These are phyloP conservation scores for Candida sojae DNA, from an alignment of 1,139 yeast species.

Conservation along the genomic window DNA sequence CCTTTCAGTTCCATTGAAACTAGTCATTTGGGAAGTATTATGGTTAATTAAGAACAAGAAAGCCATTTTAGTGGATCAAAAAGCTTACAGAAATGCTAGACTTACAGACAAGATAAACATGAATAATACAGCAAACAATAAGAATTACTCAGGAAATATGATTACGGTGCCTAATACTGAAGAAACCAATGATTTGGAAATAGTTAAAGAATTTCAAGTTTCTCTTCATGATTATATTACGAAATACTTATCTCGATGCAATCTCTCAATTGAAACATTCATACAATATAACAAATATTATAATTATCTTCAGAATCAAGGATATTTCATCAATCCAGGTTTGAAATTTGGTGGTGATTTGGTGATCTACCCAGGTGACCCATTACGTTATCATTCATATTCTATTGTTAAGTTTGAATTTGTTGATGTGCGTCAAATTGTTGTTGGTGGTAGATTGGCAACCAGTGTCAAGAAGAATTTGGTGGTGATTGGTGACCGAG, in stretches of 20 bases:
- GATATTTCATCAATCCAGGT: conserved; percentile 76
- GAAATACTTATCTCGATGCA: conserved; percentile 6
- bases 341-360: conserved; percentile 87
- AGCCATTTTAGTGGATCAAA: conserved; percentile 38
- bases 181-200: conserved; percentile 8
- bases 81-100: conserved; percentile 15
- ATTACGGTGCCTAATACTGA: conserved; percentile 11
- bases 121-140: not conserved
- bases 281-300: conserved; percentile 20
- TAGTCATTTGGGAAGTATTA: conserved; percentile 71
- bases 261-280: conserved; percentile 6
- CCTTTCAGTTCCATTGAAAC: conserved; percentile 76
- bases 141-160: conserved; percentile 7
- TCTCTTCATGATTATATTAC: conserved; percentile 10
- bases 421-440: conserved; percentile 54
- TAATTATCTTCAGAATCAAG: conserved; percentile 43
- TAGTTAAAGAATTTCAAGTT: conserved; percentile 9
- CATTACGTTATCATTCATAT: conserved; percentile 72
- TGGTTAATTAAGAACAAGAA: conserved; percentile 56
- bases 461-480: conserved; percentile 90
- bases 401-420: conserved; percentile 60
- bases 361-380: conserved; percentile 90
- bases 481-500: conserved; percentile 49
- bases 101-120: too few species aligned
- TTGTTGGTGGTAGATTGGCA: conserved; percentile 86